These are phyloP conservation scores for Cynanchum wilfordii DNA, from an alignment of 257 asterid species.

Conservation along the genomic window DNA sequence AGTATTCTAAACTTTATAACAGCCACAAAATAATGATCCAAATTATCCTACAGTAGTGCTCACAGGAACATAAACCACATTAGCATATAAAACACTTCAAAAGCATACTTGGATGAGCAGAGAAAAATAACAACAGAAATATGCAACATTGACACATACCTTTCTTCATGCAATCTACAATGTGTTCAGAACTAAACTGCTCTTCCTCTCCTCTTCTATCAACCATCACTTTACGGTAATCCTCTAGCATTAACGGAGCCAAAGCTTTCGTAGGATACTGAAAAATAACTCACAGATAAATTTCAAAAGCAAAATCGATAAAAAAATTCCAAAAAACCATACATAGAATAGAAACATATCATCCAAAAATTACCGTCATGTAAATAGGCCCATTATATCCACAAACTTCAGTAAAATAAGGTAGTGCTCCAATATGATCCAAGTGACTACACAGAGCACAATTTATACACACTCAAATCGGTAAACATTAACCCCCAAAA, in stretches of 20 bases:
- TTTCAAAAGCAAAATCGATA: constrained; percentile 1
- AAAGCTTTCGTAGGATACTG: constrained; percentile 97
- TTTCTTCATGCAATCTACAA: constrained; percentile 72
- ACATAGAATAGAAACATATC: neutral
- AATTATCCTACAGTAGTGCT: neutral
- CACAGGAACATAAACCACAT: neutral
- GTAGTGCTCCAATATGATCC: constrained; percentile 97
- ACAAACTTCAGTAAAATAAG: constrained; percentile 90
- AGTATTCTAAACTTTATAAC: neutral
- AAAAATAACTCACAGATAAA: constrained; percentile 13
- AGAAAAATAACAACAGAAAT: neutral
- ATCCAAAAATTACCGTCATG: constrained; percentile 67
- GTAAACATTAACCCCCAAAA: neutral
- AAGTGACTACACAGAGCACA: constrained; percentile 43
- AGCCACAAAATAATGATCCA: neutral
- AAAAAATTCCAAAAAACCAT: neutral
- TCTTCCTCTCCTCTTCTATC: constrained; percentile 82
- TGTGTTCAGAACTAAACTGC: constrained; percentile 66
- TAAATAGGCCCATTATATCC: constrained; percentile 92
- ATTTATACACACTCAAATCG: neutral
- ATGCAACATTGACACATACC: constrained; percentile 29
- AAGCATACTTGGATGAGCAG: neutral
- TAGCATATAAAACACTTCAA: neutral
- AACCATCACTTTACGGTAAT: constrained; percentile 76
- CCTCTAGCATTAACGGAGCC: constrained; percentile 87